These are phyloP conservation scores for Aspergillus phoenicis DNA, from an alignment of 2,329 filamentous ascomycete genomes.

Conservation along the genomic window DNA sequence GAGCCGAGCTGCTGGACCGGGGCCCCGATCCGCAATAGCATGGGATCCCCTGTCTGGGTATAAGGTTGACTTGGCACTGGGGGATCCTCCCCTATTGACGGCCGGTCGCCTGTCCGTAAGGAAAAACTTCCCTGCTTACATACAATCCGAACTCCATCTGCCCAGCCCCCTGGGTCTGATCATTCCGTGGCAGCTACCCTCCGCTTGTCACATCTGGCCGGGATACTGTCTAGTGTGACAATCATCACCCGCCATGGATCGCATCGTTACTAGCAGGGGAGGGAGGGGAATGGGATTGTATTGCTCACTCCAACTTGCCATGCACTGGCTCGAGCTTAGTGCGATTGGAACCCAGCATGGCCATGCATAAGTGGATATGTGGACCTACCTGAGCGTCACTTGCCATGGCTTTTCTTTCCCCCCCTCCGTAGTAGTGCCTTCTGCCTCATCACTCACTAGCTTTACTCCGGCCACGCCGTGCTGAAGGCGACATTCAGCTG, in stretches of 20 bases:
- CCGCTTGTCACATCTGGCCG: constrained; percentile 4
- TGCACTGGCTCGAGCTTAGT: background rate
- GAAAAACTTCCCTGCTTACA: background rate
- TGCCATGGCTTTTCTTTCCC: background rate
- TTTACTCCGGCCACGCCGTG: background rate
- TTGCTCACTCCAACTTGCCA: background rate
- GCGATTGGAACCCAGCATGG: background rate
- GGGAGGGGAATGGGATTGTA: background rate
- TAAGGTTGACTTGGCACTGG: constrained; percentile 25
- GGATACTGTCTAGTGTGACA: background rate
- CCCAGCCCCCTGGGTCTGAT: constrained; percentile 21
- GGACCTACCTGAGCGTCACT: background rate
- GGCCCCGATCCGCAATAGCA: constrained; percentile 1
- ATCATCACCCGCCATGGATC: background rate
- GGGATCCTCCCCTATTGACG: constrained; percentile 14
- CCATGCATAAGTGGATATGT: background rate
- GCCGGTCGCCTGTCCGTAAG: constrained; percentile 1
- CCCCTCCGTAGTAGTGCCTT: background rate
- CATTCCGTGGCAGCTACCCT: constrained; percentile 12
- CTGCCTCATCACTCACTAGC: background rate
- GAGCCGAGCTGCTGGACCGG: constrained; percentile 7
- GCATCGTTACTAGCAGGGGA: background rate
- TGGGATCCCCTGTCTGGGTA: constrained; percentile 18
- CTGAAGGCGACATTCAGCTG: background rate
- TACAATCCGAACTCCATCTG: constrained; percentile 9